Percentiles rank a stretch among this genome's conserved stretches.
Evolutionary conservation across 345 rosid species (phyloP).

Genomic region (Isatis tinctoria): DNA sequence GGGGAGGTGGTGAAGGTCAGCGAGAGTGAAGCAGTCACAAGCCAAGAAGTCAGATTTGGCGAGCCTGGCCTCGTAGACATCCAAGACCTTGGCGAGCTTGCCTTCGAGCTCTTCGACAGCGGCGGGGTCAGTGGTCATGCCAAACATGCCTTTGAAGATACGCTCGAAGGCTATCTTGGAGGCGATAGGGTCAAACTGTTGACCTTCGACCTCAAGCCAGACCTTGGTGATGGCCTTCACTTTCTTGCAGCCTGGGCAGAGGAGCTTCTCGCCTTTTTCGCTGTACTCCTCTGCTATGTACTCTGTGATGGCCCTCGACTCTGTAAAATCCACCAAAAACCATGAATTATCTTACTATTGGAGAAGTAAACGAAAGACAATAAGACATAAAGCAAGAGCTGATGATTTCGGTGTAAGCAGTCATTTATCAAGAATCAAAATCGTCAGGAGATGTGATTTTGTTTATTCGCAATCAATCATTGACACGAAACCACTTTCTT

Average conservation of each 20-base stretch:
- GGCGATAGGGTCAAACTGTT: constrained; percentile 34
- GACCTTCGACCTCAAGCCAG: constrained; percentile 49
- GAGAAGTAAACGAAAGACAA: too few species aligned
- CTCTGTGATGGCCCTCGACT: constrained; percentile 43
- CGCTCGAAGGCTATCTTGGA: constrained; percentile 24
- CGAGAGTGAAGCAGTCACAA: constrained; percentile 44
- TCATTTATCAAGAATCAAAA: background rate
- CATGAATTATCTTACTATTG: background rate
- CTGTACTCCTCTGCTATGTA: constrained; percentile 37
- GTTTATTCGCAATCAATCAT: background rate
- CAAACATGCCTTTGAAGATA: constrained; percentile 32
- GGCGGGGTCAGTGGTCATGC: constrained; percentile 30
- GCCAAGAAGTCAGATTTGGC: constrained; percentile 32
- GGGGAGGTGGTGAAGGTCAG: constrained; percentile 44
- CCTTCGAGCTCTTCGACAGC: constrained; percentile 24
- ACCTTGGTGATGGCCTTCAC: constrained; percentile 14
- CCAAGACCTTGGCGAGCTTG: constrained; percentile 41
- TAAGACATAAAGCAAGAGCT: too few species aligned
- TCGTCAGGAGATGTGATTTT: background rate
- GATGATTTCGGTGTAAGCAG: too few species aligned
- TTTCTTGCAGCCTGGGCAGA: constrained; percentile 22
- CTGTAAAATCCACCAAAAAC: constrained; percentile 9
- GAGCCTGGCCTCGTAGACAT: constrained; percentile 45
- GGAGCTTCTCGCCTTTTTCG: constrained; percentile 28
- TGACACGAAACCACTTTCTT: too few species aligned